A percentile compares a stretch with the other conserved stretches of the same genome.
Conservation (phyloP, 352 stramenopile genomes). For the Elongisporangium anandrum region DNA sequence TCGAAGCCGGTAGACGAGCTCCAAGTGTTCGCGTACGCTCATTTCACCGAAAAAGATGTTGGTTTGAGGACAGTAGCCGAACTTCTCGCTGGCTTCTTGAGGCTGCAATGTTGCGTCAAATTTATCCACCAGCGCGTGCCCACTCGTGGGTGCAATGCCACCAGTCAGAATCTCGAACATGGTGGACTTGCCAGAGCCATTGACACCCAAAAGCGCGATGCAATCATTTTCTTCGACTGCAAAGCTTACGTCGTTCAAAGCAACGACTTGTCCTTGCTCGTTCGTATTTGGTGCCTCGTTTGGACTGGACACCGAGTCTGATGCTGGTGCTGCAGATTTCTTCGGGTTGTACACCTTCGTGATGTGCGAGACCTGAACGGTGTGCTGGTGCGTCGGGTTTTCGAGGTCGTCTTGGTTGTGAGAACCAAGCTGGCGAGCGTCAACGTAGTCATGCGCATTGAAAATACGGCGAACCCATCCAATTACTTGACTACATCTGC, state of each 20-base stretch:
- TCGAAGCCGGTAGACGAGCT: slow-evolving; percentile 63
- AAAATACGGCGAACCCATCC: background rate
- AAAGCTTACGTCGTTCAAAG: slow-evolving; percentile 75
- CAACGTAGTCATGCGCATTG: background rate
- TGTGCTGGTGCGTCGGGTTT: slow-evolving; percentile 12
- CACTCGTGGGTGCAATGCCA: slow-evolving; percentile 71
- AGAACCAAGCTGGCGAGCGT: background rate
- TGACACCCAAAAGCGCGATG: slow-evolving; percentile 92
- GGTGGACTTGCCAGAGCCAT: slow-evolving; percentile 96
- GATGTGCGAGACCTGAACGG: slow-evolving; percentile 44
- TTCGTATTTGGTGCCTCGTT: slow-evolving; percentile 9
- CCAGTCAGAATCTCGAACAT: slow-evolving; percentile 96
- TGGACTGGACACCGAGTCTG: background rate
- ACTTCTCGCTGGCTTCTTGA: slow-evolving; percentile 41
- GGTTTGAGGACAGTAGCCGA: slow-evolving; percentile 78
- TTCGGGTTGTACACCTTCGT: slow-evolving; percentile 69
- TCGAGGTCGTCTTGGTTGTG: slow-evolving; percentile 9
- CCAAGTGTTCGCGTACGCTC: slow-evolving; percentile 67
- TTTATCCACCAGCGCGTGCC: slow-evolving; percentile 46
- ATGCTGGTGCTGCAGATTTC: slow-evolving; percentile 13
- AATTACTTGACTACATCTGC: background rate
- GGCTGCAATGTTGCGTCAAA: slow-evolving; percentile 57
- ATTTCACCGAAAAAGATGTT: slow-evolving; percentile 76
- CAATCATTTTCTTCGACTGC: slow-evolving; percentile 84
- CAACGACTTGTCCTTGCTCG: slow-evolving; percentile 52